A percentile compares a stretch with the other conserved stretches of the same genome.
phyloP scores from a whole-genome alignment of 2,329 filamentous ascomycete genomes.

The Talaromyces islandicus region DNA sequence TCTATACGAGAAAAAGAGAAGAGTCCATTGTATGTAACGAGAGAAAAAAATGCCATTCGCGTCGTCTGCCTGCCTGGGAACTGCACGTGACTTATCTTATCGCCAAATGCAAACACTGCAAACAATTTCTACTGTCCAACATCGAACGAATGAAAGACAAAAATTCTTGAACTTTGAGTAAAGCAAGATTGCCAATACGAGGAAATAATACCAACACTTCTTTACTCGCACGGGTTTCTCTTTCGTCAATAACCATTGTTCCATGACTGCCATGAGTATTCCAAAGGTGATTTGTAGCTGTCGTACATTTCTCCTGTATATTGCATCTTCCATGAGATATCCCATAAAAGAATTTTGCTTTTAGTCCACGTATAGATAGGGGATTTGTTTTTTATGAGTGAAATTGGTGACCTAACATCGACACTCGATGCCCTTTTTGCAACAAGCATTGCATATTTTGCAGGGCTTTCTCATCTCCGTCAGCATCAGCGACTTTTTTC shows the following conservation, averaged over 20 bases:
- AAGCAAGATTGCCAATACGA: too few species aligned
- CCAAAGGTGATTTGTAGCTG: background rate
- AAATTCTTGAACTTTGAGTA: background rate
- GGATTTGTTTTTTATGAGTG: too few species aligned
- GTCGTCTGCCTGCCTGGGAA: background rate
- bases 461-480: too few species aligned
- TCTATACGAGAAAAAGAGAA: background rate
- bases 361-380: too few species aligned
- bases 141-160: too few species aligned
- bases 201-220: background rate
- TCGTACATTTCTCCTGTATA: background rate
- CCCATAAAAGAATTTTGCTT: too few species aligned
- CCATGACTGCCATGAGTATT: background rate
- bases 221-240: background rate
- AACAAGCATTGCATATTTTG: too few species aligned
- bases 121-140: background rate
- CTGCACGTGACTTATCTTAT: slow-evolving; percentile 7
- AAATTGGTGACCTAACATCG: too few species aligned
- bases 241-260: background rate
- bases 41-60: background rate
- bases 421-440: too few species aligned
- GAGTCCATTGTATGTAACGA: background rate
- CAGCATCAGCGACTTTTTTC: too few species aligned
- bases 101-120: slow-evolving; percentile 6
- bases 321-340: too few species aligned